A percentile compares a stretch with the other conserved stretches of the same genome.
These are phyloP conservation scores for Yarrowia galli DNA, from an alignment of 1,139 yeast species.

Conservation along the genomic window DNA sequence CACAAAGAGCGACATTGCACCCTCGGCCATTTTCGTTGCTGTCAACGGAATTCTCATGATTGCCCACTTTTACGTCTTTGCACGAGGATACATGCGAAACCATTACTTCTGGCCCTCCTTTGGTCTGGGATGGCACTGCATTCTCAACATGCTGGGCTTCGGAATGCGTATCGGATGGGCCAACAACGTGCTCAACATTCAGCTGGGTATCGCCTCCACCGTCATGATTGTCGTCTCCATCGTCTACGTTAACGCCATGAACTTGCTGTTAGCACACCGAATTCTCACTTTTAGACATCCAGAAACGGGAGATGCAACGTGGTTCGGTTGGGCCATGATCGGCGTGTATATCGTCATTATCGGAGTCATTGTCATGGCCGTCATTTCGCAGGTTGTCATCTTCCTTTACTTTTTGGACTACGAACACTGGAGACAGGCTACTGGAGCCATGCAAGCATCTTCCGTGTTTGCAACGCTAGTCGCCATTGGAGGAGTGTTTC, in stretches of 20 bases:
- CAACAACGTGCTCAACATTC: conserved; percentile 56
- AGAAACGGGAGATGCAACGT: conserved; percentile 65
- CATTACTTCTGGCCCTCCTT: conserved; percentile 69
- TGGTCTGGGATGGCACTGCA: conserved; percentile 62
- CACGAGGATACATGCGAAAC: conserved; percentile 61
- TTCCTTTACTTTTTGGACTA: conserved; percentile 63
- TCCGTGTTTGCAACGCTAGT: conserved; percentile 64
- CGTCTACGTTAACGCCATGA: conserved; percentile 56
- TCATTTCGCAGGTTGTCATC: conserved; percentile 70
- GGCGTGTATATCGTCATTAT: conserved; percentile 61
- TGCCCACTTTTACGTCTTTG: conserved; percentile 60
- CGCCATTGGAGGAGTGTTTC: conserved; percentile 60
- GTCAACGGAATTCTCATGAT: conserved; percentile 60
- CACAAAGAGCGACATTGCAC: conserved; percentile 61
- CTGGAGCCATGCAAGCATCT: conserved; percentile 66
- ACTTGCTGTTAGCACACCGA: conserved; percentile 67
- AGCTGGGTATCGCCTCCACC: conserved; percentile 65
- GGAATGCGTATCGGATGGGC: conserved; percentile 69
- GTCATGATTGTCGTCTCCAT: conserved; percentile 61
- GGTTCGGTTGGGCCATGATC: conserved; percentile 65
- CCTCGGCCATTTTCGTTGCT: conserved; percentile 65
- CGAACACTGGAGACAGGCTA: conserved; percentile 58
- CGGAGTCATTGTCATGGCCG: conserved; percentile 69
- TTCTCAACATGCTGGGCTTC: conserved; percentile 65
- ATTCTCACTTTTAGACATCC: conserved; percentile 86